phyloP scores from a whole-genome alignment of 495 filamentous ascomycete genomes.

The Thermochaetoides thermophila region DNA sequence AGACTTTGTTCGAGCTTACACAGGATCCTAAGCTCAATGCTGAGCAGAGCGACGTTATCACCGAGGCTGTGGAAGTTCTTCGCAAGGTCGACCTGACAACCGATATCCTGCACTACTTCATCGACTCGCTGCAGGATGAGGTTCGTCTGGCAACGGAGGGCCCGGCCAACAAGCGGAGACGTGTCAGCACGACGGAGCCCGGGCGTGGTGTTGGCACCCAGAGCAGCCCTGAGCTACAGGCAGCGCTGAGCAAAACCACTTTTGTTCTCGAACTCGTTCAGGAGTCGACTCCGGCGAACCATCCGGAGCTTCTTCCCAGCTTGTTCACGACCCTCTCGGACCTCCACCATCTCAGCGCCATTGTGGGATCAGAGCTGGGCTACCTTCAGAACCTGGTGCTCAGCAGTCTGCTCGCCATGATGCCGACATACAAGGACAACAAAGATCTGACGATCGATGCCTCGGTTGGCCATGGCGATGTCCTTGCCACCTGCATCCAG shows the following conservation, averaged over 20 bases:
- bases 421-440: conserved; percentile 52
- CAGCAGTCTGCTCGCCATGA: conserved; percentile 60
- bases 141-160: conserved; percentile 45
- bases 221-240: conserved; percentile 36
- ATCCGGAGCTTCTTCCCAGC: conserved; percentile 56
- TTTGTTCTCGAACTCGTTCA: conserved; percentile 83
- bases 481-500: conserved; percentile 82
- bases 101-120: conserved; percentile 48
- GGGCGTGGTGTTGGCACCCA: conserved; percentile 22
- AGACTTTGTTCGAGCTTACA: conserved; percentile 38
- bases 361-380: conserved; percentile 59
- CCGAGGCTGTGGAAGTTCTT: conserved; percentile 51
- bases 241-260: conserved; percentile 56
- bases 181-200: conserved; percentile 52
- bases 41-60: conserved; percentile 21
- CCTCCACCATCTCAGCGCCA: conserved; percentile 60
- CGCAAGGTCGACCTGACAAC: conserved; percentile 53
- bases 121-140: conserved; percentile 53
- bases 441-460: conserved; percentile 51
- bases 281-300: conserved; percentile 51
- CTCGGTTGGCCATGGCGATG: conserved; percentile 62
- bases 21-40: conserved; percentile 15
- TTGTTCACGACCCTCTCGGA: conserved; percentile 75
- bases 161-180: conserved; percentile 58
- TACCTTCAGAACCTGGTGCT: conserved; percentile 75